These are phyloP conservation scores for Aphanomyces invadans DNA, from an alignment of 352 stramenopile genomes.

Conservation along the genomic window DNA sequence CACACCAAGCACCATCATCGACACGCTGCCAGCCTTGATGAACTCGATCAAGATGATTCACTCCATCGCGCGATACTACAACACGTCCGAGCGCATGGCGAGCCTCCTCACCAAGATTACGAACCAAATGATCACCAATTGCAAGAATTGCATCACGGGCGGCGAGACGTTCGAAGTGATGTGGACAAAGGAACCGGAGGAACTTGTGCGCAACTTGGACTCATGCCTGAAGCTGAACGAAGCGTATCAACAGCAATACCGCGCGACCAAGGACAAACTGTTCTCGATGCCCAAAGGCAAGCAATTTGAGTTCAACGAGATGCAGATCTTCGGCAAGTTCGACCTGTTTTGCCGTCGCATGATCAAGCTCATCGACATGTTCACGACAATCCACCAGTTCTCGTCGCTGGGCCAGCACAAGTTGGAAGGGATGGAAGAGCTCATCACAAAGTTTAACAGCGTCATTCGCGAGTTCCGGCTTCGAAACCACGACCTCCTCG, in stretches of 20 bases:
- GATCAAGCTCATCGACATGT: conserved; percentile 99
- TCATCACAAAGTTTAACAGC: conserved; percentile 91
- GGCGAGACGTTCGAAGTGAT: conserved; percentile 84
- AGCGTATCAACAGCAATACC: conserved; percentile 97
- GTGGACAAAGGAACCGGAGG: conserved; percentile 92
- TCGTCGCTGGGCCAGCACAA: conserved; percentile 88
- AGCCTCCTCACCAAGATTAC: conserved; percentile 97
- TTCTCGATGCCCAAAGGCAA: conserved; percentile 93
- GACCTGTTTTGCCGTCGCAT: conserved; percentile 96
- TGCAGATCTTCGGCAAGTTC: conserved; percentile 99
- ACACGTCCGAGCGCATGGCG: conserved; percentile 96
- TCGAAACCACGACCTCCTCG: conserved; percentile 93
- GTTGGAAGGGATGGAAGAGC: conserved; percentile 85
- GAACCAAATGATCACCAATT: conserved; percentile 98
- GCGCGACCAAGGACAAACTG: conserved; percentile 95
- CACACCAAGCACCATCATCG: conserved; percentile 95
- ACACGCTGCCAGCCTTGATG: conserved; percentile 96
- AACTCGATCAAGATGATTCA: conserved; percentile 99
- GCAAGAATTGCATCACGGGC: conserved; percentile 90
- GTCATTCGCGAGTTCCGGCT: conserved; percentile 97
- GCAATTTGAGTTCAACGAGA: conserved; percentile 98
- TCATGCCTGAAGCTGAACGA: conserved; percentile 97
- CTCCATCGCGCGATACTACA: conserved; percentile 98
- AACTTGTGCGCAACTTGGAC: conserved; percentile 92
- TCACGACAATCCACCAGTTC: conserved; percentile 97